Base-by-base conservation (phyloP, 192 early-diverging fungal species). In the Gorgonomyces haynaldii region DNA sequence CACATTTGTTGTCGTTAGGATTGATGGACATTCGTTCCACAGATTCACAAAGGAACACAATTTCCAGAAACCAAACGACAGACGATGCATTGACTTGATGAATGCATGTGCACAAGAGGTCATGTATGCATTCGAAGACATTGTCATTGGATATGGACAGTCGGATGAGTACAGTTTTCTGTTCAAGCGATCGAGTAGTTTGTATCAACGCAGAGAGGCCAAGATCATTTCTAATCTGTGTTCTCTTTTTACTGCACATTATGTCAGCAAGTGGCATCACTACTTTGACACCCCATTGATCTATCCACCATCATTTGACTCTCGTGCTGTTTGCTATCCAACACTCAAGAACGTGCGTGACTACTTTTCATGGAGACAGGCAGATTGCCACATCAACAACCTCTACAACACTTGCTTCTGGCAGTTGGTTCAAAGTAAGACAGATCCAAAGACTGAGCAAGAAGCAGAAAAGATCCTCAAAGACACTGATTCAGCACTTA, bases 321-420 rank as follows among this genome's bases (percentile, higher is more conserved):
- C 81, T 17, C 77, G 95, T 1, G 79, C 78, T 6, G 91, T 98
- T 4, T 64, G 70, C 24, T 98, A 98, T 59, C 95, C 95, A 13
- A 74, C 74, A 1, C 73, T 81, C 28, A 52, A 79, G 35, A 85
- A 85, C 37, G 44, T 98, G 49, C 75, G 83, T 53, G 95, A 98
- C 65, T 98, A 98, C 61, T 67, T 98, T 45, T 62, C 69, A 36
- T 98, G 95, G 95, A 66, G 95, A 22, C 92, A 96, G 56, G 92
- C 81, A 12, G 91, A 96, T 56, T 93, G 88, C 64, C 89, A 89
- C 56, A 89, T 91, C 62, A 91, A 91, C 65, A 91, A 91, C 56
- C 57, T 91, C 49, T 98, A 95, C 68, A 98, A 98, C 62, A 98
- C 95, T 2, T 76, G 81, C 5, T 96, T 94, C 58, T 96, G 92